phyloP scores from a whole-genome alignment of 1,284 basidiomycete genomes.

The Earliella scabrosa region DNA sequence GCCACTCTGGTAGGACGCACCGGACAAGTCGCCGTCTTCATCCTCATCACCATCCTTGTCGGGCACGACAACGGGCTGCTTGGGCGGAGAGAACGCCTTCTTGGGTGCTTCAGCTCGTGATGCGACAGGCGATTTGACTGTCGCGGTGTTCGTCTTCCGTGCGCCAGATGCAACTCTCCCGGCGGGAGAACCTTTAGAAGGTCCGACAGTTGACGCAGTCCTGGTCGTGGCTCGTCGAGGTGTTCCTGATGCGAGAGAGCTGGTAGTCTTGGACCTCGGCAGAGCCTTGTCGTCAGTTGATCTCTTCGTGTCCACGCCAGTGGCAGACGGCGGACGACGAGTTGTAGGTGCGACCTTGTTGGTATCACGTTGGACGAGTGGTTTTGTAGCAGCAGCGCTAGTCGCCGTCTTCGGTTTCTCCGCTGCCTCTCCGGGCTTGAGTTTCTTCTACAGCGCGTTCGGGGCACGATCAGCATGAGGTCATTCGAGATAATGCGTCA shows the following conservation, averaged over 20 bases:
- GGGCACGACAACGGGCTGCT: slow-evolving; percentile 16
- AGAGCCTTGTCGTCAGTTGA: slow-evolving; percentile 11
- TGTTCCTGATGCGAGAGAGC: slow-evolving; percentile 7
- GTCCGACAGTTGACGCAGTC: slow-evolving; percentile 9
- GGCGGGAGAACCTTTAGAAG: slow-evolving; percentile 7
- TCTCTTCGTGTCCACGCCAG: slow-evolving; percentile 16
- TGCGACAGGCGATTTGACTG: slow-evolving; percentile 14
- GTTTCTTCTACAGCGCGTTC: slow-evolving; percentile 34
- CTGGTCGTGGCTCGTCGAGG: slow-evolving; percentile 18
- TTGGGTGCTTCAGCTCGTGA: slow-evolving; percentile 12
- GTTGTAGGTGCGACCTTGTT: slow-evolving; percentile 23
- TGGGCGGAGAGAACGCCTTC: slow-evolving; percentile 28
- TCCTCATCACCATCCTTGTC: slow-evolving; percentile 11
- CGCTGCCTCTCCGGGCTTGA: slow-evolving; percentile 27
- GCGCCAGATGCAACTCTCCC: slow-evolving; percentile 5
- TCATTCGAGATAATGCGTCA: no score
- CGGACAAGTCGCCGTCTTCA: slow-evolving; percentile 25
- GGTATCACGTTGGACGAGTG: slow-evolving; percentile 30
- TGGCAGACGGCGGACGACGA: slow-evolving; percentile 8
- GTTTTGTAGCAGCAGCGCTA: slow-evolving; percentile 17
- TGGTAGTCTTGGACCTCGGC: neutral
- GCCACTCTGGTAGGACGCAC: no score
- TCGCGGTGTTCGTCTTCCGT: neutral
- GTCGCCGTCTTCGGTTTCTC: slow-evolving; percentile 11
- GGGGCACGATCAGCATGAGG: no score